These are phyloP conservation scores for Podospora didyma DNA, from an alignment of 495 filamentous ascomycete genomes.

Conservation along the genomic window DNA sequence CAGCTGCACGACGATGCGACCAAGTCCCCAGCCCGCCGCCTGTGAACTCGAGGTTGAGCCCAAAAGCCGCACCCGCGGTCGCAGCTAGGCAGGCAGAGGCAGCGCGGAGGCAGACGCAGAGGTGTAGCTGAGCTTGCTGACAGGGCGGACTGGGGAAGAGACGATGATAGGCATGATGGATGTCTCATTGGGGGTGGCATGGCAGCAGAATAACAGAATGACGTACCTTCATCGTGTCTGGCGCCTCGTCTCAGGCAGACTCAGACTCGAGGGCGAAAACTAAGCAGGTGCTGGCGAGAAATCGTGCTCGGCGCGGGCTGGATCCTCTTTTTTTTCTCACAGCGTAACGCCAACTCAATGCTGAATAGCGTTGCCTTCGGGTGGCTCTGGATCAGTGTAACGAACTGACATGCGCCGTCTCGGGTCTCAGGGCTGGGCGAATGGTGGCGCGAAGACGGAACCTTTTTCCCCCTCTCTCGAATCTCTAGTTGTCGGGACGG, in stretches of 20 bases:
- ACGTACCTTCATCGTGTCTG: slow-evolving; percentile 48
- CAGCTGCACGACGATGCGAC: not conserved
- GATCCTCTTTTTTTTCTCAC: slow-evolving; percentile 14
- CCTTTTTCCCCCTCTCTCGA: slow-evolving; percentile 3
- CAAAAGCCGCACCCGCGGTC: not conserved
- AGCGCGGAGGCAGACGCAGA: not conserved
- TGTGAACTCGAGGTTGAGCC: not conserved
- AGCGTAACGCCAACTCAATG: slow-evolving; percentile 22
- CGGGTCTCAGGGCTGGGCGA: slow-evolving; percentile 4
- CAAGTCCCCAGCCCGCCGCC: not conserved
- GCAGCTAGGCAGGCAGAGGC: not conserved
- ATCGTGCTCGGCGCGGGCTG: slow-evolving; percentile 21
- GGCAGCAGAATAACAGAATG: slow-evolving; percentile 25
- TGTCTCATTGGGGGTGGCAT: slow-evolving; percentile 5
- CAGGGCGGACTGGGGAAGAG: not conserved
- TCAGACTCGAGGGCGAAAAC: slow-evolving; percentile 6
- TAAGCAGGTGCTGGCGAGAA: slow-evolving; percentile 11
- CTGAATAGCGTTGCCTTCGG: slow-evolving; percentile 13
- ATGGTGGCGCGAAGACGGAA: slow-evolving; percentile 9
- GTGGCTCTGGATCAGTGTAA: slow-evolving; percentile 32
- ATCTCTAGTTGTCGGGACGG: not conserved
- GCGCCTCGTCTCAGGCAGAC: slow-evolving; percentile 14
- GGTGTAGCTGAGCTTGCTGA: too few relatives aligned
- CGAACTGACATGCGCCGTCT: slow-evolving; percentile 16
- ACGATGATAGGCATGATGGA: not conserved